A percentile compares a stretch with the other conserved stretches of the same genome.
phyloP scores from a whole-genome alignment of 2,329 filamentous ascomycete species.

The Trichoderma sp. region DNA sequence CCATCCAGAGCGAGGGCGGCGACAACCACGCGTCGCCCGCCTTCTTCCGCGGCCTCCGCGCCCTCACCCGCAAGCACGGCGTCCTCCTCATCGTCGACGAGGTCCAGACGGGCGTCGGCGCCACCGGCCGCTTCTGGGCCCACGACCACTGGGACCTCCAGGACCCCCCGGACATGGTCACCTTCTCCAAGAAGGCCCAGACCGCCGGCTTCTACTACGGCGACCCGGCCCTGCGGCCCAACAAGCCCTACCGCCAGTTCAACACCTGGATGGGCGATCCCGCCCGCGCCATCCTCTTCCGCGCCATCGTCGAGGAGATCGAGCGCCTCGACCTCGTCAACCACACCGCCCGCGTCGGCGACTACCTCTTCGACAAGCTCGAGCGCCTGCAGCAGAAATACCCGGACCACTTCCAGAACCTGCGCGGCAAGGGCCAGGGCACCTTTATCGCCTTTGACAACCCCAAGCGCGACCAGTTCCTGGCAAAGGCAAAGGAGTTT shows the following conservation, averaged over 20 bases:
- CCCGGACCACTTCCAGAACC: slow-evolving; percentile 76
- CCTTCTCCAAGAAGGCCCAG: slow-evolving; percentile 94
- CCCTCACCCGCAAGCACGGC: slow-evolving; percentile 73
- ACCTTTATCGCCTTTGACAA: slow-evolving; percentile 94
- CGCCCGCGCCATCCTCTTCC: slow-evolving; percentile 80
- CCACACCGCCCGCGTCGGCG: slow-evolving; percentile 75
- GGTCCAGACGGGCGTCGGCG: slow-evolving; percentile 90
- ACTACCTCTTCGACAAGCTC: slow-evolving; percentile 74
- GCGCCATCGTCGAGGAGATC: slow-evolving; percentile 81
- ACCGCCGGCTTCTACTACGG: slow-evolving; percentile 91
- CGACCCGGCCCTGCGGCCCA: slow-evolving; percentile 76
- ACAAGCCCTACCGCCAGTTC: slow-evolving; percentile 94
- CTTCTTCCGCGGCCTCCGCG: slow-evolving; percentile 85
- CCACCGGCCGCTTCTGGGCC: slow-evolving; percentile 94
- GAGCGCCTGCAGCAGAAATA: slow-evolving; percentile 68
- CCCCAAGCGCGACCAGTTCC: slow-evolving; percentile 75
- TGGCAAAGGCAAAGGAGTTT: slow-evolving; percentile 74
- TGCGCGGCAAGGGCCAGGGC: slow-evolving; percentile 83
- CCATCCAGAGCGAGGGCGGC: slow-evolving; percentile 89
- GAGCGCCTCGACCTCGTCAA: slow-evolving; percentile 74
- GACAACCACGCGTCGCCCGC: slow-evolving; percentile 89
- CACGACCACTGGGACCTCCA: slow-evolving; percentile 90
- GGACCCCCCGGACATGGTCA: slow-evolving; percentile 86
- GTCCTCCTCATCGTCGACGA: slow-evolving; percentile 91
- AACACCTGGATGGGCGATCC: slow-evolving; percentile 98